A percentile compares a stretch with the other conserved stretches of the same genome.
phyloP scores from a whole-genome alignment of 768 basidiomycete species.

The Scleroderma bovista region DNA sequence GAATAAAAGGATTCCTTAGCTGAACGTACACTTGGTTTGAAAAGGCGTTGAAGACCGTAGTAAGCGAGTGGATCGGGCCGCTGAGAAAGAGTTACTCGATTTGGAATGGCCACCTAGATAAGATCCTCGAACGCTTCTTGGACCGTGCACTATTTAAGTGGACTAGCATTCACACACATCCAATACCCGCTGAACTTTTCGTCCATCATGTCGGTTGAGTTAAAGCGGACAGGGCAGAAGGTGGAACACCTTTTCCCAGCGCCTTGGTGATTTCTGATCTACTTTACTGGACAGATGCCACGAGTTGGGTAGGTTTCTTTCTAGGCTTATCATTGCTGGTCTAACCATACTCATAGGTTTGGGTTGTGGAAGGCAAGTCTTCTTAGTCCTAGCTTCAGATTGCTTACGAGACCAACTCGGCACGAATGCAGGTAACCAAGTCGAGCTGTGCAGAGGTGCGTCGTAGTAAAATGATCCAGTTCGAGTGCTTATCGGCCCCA shows the following conservation, averaged over 20 bases:
- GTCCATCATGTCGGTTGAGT: constrained; percentile 40
- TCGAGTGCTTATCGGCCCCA: constrained; percentile 1
- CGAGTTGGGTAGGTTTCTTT: constrained; percentile 51
- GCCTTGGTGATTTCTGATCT: neutral
- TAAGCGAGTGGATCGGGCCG: no score
- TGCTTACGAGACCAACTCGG: constrained; percentile 1
- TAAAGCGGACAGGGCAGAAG: constrained; percentile 60
- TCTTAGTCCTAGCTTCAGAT: neutral
- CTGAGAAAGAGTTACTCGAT: no score
- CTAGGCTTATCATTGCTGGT: constrained; percentile 2
- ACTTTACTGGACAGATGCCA: constrained; percentile 52
- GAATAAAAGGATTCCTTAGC: no score
- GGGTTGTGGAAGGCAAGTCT: constrained; percentile 63
- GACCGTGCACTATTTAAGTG: constrained; percentile 5
- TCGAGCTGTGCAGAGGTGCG: constrained; percentile 55
- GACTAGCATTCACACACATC: constrained; percentile 6
- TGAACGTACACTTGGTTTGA: no score
- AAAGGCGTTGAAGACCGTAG: no score
- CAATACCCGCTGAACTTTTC: constrained; percentile 1
- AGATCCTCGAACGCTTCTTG: no score
- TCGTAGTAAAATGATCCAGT: neutral
- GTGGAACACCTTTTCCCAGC: constrained; percentile 23
- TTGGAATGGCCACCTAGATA: no score
- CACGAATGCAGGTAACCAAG: constrained; percentile 45
- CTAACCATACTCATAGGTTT: constrained; percentile 37